A percentile compares a stretch with the other conserved stretches of the same genome.
These are phyloP conservation scores for Phaeodactylum tricornutum DNA, from an alignment of 108 stramenopile genomes.

Conservation along the genomic window DNA sequence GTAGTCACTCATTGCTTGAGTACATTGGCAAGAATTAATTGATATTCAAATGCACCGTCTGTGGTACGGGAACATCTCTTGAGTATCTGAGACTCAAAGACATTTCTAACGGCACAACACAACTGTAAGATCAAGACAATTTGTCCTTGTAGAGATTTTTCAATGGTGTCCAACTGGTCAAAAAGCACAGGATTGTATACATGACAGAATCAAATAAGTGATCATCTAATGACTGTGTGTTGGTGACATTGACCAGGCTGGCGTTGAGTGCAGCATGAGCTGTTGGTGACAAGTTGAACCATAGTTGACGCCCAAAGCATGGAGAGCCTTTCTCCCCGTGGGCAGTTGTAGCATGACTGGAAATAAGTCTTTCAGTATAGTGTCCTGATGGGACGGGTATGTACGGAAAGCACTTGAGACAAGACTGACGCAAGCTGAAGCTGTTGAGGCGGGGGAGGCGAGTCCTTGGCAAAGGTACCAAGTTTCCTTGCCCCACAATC, in stretches of 20 bases:
- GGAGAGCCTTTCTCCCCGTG: slow-evolving; percentile 56
- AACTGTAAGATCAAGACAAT: slow-evolving; percentile 43
- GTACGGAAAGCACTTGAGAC: slow-evolving; percentile 64
- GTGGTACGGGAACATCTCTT: slow-evolving; percentile 67
- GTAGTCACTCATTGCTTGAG: too few relatives aligned
- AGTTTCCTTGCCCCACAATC: slow-evolving; percentile 34
- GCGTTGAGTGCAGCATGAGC: slow-evolving; percentile 1
- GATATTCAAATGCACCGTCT: slow-evolving; percentile 82
- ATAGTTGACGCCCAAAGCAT: slow-evolving; percentile 56
- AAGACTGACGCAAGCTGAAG: slow-evolving; percentile 49
- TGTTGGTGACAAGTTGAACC: slow-evolving; percentile 12
- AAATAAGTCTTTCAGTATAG: slow-evolving; percentile 89
- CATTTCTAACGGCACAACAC: slow-evolving; percentile 45
- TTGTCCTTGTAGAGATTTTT: too few relatives aligned
- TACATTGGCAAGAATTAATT: slow-evolving; percentile 72
- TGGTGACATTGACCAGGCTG: background rate
- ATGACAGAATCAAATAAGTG: background rate
- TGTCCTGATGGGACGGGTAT: slow-evolving; percentile 61
- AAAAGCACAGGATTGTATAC: slow-evolving; percentile 74
- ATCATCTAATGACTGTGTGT: background rate
- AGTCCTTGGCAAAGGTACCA: slow-evolving; percentile 8
- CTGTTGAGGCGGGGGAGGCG: slow-evolving; percentile 22
- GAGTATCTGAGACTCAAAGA: slow-evolving; percentile 48
- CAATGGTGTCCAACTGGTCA: too few relatives aligned
- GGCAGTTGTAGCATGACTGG: slow-evolving; percentile 83